Conservation (phyloP, 306 rosid species). For the Begonia peltatifolia region DNA sequence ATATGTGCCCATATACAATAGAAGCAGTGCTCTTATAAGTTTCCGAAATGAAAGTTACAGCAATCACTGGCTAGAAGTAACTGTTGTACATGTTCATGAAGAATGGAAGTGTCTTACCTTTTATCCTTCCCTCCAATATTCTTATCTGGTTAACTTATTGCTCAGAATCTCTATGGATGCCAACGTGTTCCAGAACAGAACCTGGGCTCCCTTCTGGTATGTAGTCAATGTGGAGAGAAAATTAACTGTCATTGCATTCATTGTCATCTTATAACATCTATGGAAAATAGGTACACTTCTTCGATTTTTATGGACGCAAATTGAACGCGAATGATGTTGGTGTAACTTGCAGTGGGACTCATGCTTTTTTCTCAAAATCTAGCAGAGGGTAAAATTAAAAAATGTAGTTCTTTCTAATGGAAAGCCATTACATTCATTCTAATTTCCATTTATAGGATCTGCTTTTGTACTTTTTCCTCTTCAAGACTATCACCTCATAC, state of each 20-base stretch:
- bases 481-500: not conserved
- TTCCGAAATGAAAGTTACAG: too few relatives aligned
- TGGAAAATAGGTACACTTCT: constrained; percentile 57
- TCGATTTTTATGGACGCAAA: constrained; percentile 84
- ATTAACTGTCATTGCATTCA: too few relatives aligned
- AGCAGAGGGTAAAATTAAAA: constrained; percentile 44
- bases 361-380: constrained; percentile 62
- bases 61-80: too few relatives aligned
- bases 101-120: not conserved
- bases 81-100: not conserved
- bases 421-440: not conserved
- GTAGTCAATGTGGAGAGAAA: constrained; percentile 9
- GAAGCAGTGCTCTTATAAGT: too few relatives aligned
- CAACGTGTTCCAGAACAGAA: constrained; percentile 47
- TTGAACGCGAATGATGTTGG: constrained; percentile 93
- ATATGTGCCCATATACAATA: too few relatives aligned
- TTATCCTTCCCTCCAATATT: not conserved
- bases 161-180: constrained; percentile 37
- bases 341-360: constrained; percentile 62
- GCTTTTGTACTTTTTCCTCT: not conserved
- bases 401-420: not conserved
- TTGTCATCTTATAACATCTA: not conserved
- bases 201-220: constrained; percentile 80
- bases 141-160: constrained; percentile 15
- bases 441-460: not conserved